Conservation (phyloP, 148 eudicot species). For the Rhododendron molle region DNA sequence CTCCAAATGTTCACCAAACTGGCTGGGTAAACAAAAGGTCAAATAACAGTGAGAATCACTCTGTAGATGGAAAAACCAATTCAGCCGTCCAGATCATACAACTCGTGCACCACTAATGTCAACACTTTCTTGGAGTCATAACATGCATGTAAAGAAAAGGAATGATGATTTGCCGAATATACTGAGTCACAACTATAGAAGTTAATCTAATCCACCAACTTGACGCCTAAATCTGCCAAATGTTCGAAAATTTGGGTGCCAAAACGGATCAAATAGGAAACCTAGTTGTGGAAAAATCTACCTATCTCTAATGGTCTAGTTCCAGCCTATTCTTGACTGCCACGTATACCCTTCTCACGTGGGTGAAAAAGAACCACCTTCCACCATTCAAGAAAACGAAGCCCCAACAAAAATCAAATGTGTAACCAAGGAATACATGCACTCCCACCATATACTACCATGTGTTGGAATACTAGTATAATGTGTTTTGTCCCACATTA, state of each 20-base stretch:
- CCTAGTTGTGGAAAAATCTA: neutral
- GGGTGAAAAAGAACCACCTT: neutral
- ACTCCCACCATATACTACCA: neutral
- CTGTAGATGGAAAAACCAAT: neutral
- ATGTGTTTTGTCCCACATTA: too few relatives aligned
- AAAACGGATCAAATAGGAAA: neutral
- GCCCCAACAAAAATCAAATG: neutral
- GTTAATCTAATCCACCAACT: neutral
- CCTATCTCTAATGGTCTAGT: neutral
- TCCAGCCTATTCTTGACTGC: neutral
- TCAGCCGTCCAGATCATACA: slow-evolving; percentile 1
- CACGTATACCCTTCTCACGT: neutral
- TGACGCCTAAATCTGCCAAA: neutral
- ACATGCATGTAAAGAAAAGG: neutral
- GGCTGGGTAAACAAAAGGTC: slow-evolving; percentile 7
- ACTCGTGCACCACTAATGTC: neutral
- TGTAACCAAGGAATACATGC: neutral
- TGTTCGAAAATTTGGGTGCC: neutral
- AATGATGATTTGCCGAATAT: neutral
- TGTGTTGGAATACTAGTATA: too few relatives aligned
- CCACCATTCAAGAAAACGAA: neutral
- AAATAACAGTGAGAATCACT: neutral
- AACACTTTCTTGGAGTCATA: neutral
- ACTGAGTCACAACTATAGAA: neutral
- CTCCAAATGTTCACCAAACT: slow-evolving; percentile 25